phyloP scores from a whole-genome alignment of 306 rosid species.

The Purshia tridentata region DNA sequence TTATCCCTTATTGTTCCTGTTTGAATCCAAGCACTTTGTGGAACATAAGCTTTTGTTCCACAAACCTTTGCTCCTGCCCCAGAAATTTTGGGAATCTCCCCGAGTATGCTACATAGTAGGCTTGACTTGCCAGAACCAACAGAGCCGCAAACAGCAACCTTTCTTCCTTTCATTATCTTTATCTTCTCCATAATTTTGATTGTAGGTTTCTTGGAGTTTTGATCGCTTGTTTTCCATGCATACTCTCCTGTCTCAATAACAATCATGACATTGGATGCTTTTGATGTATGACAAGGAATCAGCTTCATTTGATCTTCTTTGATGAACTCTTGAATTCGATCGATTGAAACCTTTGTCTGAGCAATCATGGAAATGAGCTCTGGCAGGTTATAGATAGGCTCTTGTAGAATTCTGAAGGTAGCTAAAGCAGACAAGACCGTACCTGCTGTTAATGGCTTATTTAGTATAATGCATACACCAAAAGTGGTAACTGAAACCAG shows the following conservation, averaged over 20 bases:
- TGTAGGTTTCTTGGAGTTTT: slow-evolving; percentile 49
- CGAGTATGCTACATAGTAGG: slow-evolving; percentile 65
- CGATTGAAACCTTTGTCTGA: slow-evolving; percentile 83
- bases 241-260: slow-evolving; percentile 65
- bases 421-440: slow-evolving; percentile 84
- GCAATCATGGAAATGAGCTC: slow-evolving; percentile 92
- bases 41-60: slow-evolving; percentile 76
- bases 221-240: slow-evolving; percentile 63
- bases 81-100: slow-evolving; percentile 74
- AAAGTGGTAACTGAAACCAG: slow-evolving; percentile 82
- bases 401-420: slow-evolving; percentile 83
- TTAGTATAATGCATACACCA: slow-evolving; percentile 59
- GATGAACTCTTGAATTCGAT: slow-evolving; percentile 63
- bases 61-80: slow-evolving; percentile 51
- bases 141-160: slow-evolving; percentile 84
- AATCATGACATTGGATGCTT: slow-evolving; percentile 41
- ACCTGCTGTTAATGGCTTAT: slow-evolving; percentile 69
- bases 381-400: slow-evolving; percentile 88
- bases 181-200: slow-evolving; percentile 49
- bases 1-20: slow-evolving; percentile 85
- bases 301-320: slow-evolving; percentile 57
- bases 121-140: slow-evolving; percentile 96
- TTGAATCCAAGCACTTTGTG: slow-evolving; percentile 96
- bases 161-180: slow-evolving; percentile 56
- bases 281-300: slow-evolving; percentile 28